Evolutionary conservation across 805 yeast genomes (phyloP), one percentile per base, ranked within the genome.

Genomic region (Candida suzukii): DNA sequence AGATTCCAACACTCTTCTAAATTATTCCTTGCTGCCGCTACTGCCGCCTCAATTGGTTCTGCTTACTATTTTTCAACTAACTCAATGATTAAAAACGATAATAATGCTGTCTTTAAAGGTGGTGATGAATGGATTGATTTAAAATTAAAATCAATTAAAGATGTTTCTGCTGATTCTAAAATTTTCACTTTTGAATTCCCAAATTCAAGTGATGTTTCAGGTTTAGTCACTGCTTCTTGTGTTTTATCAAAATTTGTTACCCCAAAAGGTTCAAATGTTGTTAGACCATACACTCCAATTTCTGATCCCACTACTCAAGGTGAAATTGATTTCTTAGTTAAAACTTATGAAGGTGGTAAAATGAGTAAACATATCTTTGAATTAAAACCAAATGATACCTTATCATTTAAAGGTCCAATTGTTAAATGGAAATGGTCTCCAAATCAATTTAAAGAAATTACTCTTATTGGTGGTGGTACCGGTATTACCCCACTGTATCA

Each of bases 401-500:
- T 93, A 42, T 67, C 95, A 10, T 84, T 93, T 75, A 91, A 88
- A 72, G 99, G 99, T 39, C 98, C 98, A 50, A 75, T 88, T 50
- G 71, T 74, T 56, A 93, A 93, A 73, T 90, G 93, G 86, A 78
- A 83, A 61, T 87, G 95, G 88, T 74, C 74, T 54, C 83, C 91
- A 52, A 91, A 93, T 73, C 77, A 80, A 60, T 91, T 76, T 71
- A 77, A 84, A 56, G 70, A 78, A 50, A 78, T 93, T 60, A 78
- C 83, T 44, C 75, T 93, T 60, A 71, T 93, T 52, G 98, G 96
- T 55, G 99, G 95, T 58, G 99, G 99, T 60, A 74, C 95, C 39
- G 98, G 98, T 67, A 90, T 93, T 63, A 87, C 97, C 37, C 99
- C 99, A 45, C 73, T 93, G 66, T 90, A 75, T 73, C 99, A 93